Evolutionary conservation across 225 moss, liverwort and hornwort species (phyloP).

Genomic region (Polytrichum commune): DNA sequence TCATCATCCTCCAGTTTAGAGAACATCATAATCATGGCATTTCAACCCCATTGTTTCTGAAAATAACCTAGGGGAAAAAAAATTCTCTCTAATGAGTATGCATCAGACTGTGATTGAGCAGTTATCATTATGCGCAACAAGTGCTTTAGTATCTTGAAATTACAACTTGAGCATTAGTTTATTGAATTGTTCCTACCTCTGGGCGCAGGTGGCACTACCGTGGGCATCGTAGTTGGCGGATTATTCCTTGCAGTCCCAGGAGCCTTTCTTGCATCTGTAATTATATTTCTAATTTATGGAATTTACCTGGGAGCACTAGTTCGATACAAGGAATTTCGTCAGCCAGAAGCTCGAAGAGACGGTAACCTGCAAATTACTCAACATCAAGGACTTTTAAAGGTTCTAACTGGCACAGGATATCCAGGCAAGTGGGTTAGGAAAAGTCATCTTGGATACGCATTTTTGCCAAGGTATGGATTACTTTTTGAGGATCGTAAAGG

Average conservation of each 20-base stretch:
- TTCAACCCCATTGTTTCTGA: too few relatives aligned
- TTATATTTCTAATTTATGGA: conserved; percentile 63
- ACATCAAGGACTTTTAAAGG: conserved; percentile 34
- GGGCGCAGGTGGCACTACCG: conserved; percentile 55
- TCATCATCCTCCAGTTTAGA: too few relatives aligned
- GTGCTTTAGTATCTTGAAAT: too few relatives aligned
- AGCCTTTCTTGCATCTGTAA: conserved; percentile 51
- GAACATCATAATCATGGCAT: too few relatives aligned
- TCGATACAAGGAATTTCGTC: conserved; percentile 66
- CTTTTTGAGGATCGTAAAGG: conserved; percentile 87
- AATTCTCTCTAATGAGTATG: too few relatives aligned
- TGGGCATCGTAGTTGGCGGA: conserved; percentile 70
- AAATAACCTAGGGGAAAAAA: too few relatives aligned
- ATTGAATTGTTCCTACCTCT: background rate
- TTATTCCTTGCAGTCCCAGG: conserved; percentile 66
- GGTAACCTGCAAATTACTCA: conserved; percentile 35
- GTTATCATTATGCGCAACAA: too few relatives aligned
- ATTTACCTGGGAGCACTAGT: conserved; percentile 72
- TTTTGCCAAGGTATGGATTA: conserved; percentile 73
- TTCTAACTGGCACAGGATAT: conserved; percentile 55
- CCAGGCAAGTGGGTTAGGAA: conserved; percentile 78
- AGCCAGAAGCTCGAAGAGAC: conserved; percentile 27
- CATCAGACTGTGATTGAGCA: too few relatives aligned
- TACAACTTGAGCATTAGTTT: too few relatives aligned
- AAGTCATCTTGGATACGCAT: conserved; percentile 51